phyloP scores from a whole-genome alignment of 352 stramenopile species.

The Peronosclerospora sorghi region DNA sequence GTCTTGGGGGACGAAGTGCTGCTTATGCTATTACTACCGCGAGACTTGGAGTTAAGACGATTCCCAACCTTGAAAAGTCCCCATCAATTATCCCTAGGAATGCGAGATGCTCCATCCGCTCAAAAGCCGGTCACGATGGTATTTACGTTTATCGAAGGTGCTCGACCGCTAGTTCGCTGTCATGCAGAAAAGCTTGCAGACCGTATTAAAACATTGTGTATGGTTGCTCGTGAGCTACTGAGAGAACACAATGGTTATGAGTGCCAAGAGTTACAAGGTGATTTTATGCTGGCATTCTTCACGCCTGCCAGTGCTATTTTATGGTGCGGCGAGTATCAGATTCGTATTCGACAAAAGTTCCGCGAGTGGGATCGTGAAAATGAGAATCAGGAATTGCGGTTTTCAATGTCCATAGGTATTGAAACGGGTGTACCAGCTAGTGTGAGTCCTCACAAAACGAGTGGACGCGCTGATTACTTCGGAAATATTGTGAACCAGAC shows the following conservation, averaged over 20 bases:
- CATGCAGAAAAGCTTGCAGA: conserved; percentile 77
- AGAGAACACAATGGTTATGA: conserved; percentile 81
- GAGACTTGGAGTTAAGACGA: conserved; percentile 60
- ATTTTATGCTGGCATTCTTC: conserved; percentile 86
- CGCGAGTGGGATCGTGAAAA: conserved; percentile 63
- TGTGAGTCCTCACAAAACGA: conserved; percentile 83
- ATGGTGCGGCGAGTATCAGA: conserved; percentile 80
- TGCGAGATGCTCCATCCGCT: conserved; percentile 73
- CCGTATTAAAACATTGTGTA: conserved; percentile 77
- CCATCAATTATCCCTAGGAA: conserved; percentile 57
- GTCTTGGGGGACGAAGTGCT: conserved; percentile 65
- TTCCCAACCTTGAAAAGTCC: conserved; percentile 69
- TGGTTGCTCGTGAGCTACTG: conserved; percentile 60
- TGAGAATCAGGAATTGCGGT: conserved; percentile 69
- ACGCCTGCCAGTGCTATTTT: conserved; percentile 69
- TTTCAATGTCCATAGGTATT: conserved; percentile 83
- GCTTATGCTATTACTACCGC: conserved; percentile 70
- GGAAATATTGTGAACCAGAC: conserved; percentile 87
- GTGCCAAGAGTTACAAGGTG: conserved; percentile 79
- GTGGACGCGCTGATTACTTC: conserved; percentile 81
- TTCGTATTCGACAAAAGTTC: conserved; percentile 68
- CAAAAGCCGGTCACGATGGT: conserved; percentile 80
- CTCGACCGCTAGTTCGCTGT: conserved; percentile 64
- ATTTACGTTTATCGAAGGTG: conserved; percentile 84
- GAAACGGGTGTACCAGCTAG: conserved; percentile 73